These are phyloP conservation scores for Adiantum capillusveneris DNA, from an alignment of 75 land plant species.

Conservation along the genomic window DNA sequence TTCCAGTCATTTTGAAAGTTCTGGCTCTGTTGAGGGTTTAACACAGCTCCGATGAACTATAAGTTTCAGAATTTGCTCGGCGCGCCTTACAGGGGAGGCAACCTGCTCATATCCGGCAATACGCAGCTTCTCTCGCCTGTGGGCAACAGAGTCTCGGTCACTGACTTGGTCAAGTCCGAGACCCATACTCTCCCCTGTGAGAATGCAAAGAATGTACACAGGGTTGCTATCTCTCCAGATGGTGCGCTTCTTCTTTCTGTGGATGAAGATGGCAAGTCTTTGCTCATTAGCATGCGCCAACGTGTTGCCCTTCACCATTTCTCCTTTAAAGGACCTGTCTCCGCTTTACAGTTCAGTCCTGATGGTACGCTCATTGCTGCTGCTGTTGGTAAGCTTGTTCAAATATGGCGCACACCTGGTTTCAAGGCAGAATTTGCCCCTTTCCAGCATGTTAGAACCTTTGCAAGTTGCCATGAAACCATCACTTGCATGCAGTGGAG, in stretches of 20 bases:
- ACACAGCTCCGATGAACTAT: conserved; percentile 71
- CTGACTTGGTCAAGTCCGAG: conserved; percentile 64
- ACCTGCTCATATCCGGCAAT: conserved; percentile 37
- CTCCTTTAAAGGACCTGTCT: conserved; percentile 61
- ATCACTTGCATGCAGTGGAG: conserved; percentile 73
- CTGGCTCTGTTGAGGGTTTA: too few species aligned
- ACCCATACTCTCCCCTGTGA: conserved; percentile 62
- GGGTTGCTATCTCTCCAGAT: conserved; percentile 68
- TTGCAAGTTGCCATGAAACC: conserved; percentile 46
- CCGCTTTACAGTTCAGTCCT: conserved; percentile 62
- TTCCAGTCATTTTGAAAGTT: too few species aligned
- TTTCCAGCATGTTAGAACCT: conserved; percentile 57
- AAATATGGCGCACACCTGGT: conserved; percentile 79
- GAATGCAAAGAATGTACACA: conserved; percentile 49
- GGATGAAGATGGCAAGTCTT: conserved; percentile 47
- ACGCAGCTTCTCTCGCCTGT: conserved; percentile 60
- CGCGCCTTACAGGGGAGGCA: conserved; percentile 93
- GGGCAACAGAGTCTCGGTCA: conserved; percentile 79
- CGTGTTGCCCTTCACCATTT: conserved; percentile 70
- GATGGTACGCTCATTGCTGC: conserved; percentile 66
- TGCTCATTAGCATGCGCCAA: conserved; percentile 62
- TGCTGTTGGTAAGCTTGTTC: conserved; percentile 62
- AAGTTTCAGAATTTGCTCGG: conserved; percentile 82
- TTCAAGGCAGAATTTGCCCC: conserved; percentile 73
- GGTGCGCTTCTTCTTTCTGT: conserved; percentile 68